Percentiles rank a stretch among this genome's conserved stretches.
These are phyloP conservation scores for Phialophora tarda DNA, from an alignment of 2,329 filamentous ascomycete genomes.

Conservation along the genomic window DNA sequence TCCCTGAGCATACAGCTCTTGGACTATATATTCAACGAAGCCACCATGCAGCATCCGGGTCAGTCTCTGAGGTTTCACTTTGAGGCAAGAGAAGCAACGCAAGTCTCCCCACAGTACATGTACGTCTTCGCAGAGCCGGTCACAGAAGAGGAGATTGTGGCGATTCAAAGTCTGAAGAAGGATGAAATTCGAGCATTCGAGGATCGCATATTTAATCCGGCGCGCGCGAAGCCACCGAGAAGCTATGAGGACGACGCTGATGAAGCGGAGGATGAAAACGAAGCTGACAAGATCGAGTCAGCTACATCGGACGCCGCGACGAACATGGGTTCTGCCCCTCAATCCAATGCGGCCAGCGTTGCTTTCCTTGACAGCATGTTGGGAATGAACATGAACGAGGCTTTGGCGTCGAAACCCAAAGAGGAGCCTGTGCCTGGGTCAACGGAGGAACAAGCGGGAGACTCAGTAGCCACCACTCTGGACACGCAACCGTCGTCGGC, in stretches of 20 bases:
- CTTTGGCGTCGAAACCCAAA: slow-evolving; percentile 4
- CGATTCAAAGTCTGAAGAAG: slow-evolving; percentile 72
- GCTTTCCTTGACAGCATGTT: slow-evolving; percentile 35
- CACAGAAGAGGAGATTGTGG: slow-evolving; percentile 70
- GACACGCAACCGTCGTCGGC: slow-evolving; percentile 11
- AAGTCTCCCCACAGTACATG: slow-evolving; percentile 65
- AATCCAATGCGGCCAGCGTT: slow-evolving; percentile 36
- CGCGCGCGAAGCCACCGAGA: slow-evolving; percentile 38
- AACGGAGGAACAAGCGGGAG: not conserved
- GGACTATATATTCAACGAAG: slow-evolving; percentile 78
- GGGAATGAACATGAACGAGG: slow-evolving; percentile 22
- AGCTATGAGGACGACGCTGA: slow-evolving; percentile 28
- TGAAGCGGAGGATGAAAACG: slow-evolving; percentile 13
- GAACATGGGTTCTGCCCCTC: not conserved
- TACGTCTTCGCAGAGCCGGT: slow-evolving; percentile 92
- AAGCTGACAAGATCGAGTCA: slow-evolving; percentile 18
- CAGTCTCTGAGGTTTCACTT: slow-evolving; percentile 78
- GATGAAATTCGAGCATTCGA: slow-evolving; percentile 73
- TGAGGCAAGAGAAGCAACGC: slow-evolving; percentile 68
- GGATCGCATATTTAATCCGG: slow-evolving; percentile 50
- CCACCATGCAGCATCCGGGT: slow-evolving; percentile 75
- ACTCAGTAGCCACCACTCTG: not conserved
- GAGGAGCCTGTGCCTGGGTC: slow-evolving; percentile 2
- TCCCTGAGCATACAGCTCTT: slow-evolving; percentile 77
- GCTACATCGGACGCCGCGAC: not conserved